Evolutionary conservation across 1,139 yeast species (phyloP), one percentile per base, ranked within the genome.

Genomic region (Hyphopichia wangnamkhiaoensis): DNA sequence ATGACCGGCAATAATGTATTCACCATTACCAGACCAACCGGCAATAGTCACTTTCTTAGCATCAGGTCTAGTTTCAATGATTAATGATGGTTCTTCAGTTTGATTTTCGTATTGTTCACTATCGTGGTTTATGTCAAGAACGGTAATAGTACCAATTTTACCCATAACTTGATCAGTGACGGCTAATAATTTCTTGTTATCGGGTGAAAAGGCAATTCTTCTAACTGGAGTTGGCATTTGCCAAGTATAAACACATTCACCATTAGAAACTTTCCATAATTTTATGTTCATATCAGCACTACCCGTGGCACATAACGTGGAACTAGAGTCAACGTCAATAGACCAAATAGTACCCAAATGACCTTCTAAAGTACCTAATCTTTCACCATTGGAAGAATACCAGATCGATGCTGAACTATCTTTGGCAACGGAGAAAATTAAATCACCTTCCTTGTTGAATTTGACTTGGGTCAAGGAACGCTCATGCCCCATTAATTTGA

Each of bases 311-410:
- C 89, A 82, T 48, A 79, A 77, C 32, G 75, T 72, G 18, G 94
- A 68, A 58, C 75, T 74, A 35, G 76, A 71, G 61, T 88, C 95
- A 39, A 90, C 85, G 59, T 93, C 98, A 48, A 93, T 84, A 30
- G 96, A 84, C 95, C 95, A 90, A 57, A 93, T 84, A 45, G 97
- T 88, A 82, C 98, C 98, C 48, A 77, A 77, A 63, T 93, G 98
- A 35, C 78, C 78, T 45, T 79, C 82, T 52, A 89, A 80, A 43
- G 99, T 93, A 38, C 98, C 99, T 45, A 94, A 69, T 66, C 98
- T 82, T 69, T 94, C 98, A 54, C 99, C 99, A 61, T 91, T 93
- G 49, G 87, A 84, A 20, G 97, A 80, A 65, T 79, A 93, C 98
- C 98, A 94, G 47, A 91, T 85, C 41, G 90, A 83, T n/a, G 93